Base-by-base conservation (phyloP, 164 flowering plant genomes). In the Platanus orientalis region DNA sequence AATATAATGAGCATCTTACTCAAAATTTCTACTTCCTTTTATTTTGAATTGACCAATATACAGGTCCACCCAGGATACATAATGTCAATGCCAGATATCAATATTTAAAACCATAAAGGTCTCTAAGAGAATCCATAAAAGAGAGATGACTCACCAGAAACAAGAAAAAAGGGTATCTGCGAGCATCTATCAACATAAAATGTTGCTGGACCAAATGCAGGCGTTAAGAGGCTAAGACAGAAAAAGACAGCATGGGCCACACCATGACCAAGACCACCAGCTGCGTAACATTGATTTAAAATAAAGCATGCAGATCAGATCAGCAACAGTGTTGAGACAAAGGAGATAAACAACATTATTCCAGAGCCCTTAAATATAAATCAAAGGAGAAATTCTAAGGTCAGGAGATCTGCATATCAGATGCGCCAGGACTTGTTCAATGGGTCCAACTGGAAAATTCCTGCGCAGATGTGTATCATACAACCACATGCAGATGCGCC, bases 181-280 rank as follows among this genome's bases (percentile, higher is more conserved):
- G 95, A 70, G 76, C 98, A 93, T 47, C 73, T 84, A n/a, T 83
- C 91, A 25, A 84, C 84, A 73, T 78, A 93, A 73, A 77, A 89
- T 40, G 98, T 93, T 63, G 89, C 98, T 57, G 91, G 93, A 55
- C 97, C 98, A 80, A 93, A 93, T 69, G 98, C 88, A 52, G 98
- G 98, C 12, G 96, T 87, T 66, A 93, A 70, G 49, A 93, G 92
- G 80, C 98, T 83, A 57, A 90, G 67, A 72, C 96, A 93, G 77
- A 93, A 93, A 73, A 93, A 93, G 69, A 89, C 92, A 54, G 92
- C 96, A 79, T 93, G 98, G 26, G 98, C 96, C 70, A 89, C 77
- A 29, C 94, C 98, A 74, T 93, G 98, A 69, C 98, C 97, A 73
- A 93, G 76, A 61, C 98, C 98, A 71, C 95, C 96, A 78, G 98